phyloP scores from a whole-genome alignment of 495 filamentous ascomycete genomes.

The Pseudevernia furfuracea region DNA sequence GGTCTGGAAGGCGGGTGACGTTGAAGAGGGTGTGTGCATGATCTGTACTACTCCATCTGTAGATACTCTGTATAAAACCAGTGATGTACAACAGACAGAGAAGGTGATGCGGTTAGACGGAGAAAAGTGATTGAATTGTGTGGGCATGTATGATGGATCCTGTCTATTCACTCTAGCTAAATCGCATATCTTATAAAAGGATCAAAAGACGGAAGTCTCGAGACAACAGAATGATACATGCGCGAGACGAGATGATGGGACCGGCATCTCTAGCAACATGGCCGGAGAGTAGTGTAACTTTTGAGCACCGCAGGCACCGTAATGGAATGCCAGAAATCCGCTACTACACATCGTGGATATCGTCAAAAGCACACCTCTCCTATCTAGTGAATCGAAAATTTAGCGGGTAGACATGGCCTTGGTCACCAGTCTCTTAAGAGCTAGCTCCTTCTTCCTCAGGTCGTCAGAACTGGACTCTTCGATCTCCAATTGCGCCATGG shows the following conservation, averaged over 20 bases:
- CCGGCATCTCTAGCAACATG: constrained; percentile 1
- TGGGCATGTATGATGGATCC: neutral
- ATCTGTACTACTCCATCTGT: too few species aligned
- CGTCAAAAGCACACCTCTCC: constrained; percentile 4
- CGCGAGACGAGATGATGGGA: neutral
- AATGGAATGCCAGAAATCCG: constrained; percentile 3
- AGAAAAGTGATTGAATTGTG: neutral
- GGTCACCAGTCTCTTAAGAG: constrained; percentile 93
- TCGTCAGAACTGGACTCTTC: constrained; percentile 87
- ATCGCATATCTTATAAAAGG: neutral
- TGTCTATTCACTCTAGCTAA: constrained; percentile 10
- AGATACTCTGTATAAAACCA: too few species aligned
- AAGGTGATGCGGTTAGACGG: neutral
- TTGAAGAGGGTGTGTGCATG: neutral
- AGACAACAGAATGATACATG: neutral
- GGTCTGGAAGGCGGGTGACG: constrained; percentile 26
- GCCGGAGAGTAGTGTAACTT: constrained; percentile 10
- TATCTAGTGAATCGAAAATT: constrained; percentile 25
- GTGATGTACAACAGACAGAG: neutral
- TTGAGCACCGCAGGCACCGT: constrained; percentile 9
- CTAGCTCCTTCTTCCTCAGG: constrained; percentile 99
- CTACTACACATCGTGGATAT: constrained; percentile 17
- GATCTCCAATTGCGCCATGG: constrained; percentile 80
- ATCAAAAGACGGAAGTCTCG: constrained; percentile 4
- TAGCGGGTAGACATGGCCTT: constrained; percentile 92